These are phyloP conservation scores for Selaginella moellendorffii DNA, from an alignment of 75 land plant species.

Conservation along the genomic window DNA sequence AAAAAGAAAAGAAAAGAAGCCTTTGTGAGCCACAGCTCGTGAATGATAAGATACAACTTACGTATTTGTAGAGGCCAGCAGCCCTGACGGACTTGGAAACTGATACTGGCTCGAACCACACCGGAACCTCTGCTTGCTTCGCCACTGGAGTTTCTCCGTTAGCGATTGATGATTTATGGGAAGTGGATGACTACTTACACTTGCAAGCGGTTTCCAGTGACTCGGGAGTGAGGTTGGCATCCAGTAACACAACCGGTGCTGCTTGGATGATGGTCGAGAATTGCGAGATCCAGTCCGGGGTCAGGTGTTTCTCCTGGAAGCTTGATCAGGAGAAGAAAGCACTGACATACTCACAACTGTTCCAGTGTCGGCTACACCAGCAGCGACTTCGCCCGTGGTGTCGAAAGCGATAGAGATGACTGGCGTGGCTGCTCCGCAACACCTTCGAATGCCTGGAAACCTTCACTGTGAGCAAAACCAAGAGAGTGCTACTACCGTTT, in stretches of 20 bases:
- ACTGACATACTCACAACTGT: constrained; percentile 48
- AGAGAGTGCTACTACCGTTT: constrained; percentile 36
- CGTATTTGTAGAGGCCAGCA: constrained; percentile 41
- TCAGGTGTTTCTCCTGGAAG: constrained; percentile 56
- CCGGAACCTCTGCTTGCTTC: constrained; percentile 48
- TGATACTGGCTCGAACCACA: constrained; percentile 97
- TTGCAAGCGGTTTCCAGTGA: constrained; percentile 64
- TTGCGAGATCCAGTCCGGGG: constrained; percentile 59
- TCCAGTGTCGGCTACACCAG: constrained; percentile 74
- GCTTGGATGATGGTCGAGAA: constrained; percentile 32
- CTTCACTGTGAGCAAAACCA: not conserved
- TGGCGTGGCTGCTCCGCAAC: constrained; percentile 40
- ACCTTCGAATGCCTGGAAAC: constrained; percentile 47
- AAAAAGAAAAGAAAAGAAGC: not conserved
- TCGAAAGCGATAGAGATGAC: constrained; percentile 67
- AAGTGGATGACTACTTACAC: no score
- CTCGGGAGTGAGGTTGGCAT: constrained; percentile 57
- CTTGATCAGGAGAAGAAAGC: not conserved
- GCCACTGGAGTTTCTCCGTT: constrained; percentile 36
- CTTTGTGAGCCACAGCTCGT: not conserved
- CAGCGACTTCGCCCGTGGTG: constrained; percentile 54
- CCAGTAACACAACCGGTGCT: constrained; percentile 76
- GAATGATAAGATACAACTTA: constrained; percentile 23
- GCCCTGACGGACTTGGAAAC: constrained; percentile 66
- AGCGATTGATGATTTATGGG: not conserved